phyloP scores from a whole-genome alignment of 2,329 filamentous ascomycete genomes.

The Diplodia mutila region DNA sequence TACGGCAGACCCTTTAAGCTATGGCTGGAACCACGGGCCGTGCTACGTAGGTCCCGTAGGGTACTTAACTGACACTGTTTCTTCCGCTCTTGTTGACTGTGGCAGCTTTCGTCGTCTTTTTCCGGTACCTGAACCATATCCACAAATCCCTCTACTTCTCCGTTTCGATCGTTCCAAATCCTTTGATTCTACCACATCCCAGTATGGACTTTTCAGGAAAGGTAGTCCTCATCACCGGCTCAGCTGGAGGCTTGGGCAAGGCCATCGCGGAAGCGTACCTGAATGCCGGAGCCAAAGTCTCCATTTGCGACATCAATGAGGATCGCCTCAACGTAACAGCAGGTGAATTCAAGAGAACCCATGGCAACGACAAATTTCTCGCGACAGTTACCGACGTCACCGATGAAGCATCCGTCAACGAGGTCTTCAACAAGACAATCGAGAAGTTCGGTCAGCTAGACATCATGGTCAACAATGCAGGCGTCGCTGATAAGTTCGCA shows the following conservation, averaged over 20 bases:
- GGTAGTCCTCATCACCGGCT: slow-evolving; percentile 22
- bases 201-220: slow-evolving; percentile 16
- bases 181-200: not conserved
- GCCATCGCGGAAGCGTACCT: slow-evolving; percentile 27
- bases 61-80: not conserved
- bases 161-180: not conserved
- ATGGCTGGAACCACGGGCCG: not conserved
- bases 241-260: slow-evolving; percentile 26
- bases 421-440: not conserved
- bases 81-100: not conserved
- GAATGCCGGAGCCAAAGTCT: slow-evolving; percentile 38
- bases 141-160: too few species aligned
- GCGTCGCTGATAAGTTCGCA: slow-evolving; percentile 54
- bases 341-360: slow-evolving; percentile 5
- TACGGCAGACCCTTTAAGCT: not conserved
- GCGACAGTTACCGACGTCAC: slow-evolving; percentile 33
- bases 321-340: slow-evolving; percentile 29
- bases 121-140: too few species aligned
- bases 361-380: slow-evolving; percentile 31
- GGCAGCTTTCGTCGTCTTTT: not conserved
- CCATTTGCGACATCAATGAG: slow-evolving; percentile 42
- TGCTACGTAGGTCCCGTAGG: not conserved
- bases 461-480: slow-evolving; percentile 62
- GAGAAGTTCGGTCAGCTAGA: slow-evolving; percentile 54
- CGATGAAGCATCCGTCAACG: not conserved